Evolutionary conservation across 2,329 filamentous ascomycete genomes (phyloP), one percentile per base, ranked within the genome.

Genomic region (Penicillium hesseltinei): DNA sequence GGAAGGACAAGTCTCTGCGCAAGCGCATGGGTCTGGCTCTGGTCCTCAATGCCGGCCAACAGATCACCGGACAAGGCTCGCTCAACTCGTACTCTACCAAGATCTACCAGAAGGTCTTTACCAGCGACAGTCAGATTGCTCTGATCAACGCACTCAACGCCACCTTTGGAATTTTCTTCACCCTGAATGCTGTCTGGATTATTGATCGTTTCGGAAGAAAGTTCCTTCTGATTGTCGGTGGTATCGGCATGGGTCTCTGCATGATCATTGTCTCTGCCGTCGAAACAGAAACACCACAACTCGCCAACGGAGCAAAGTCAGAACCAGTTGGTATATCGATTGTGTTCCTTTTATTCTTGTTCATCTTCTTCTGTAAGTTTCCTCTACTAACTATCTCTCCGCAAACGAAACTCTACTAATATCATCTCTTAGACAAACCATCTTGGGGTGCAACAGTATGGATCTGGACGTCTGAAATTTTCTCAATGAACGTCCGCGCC

Each of bases 91-190:
- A 90, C 79, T 87, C 83, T 21, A 88, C 87, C n/a, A 83, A 84
- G 64, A 88, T 90, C 67, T 90, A 90, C 78, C 84, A 88, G 75
- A 86, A 88, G 69, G 82, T 90, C 25, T 90, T 87, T 78, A 80
- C 76, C 25, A 79, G 74, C 53, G 75, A 73, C 54, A 76, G 81
- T 49, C 85, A 81, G 23, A 89, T 90, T 69, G 85, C 86, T 61
- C 78, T 90, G 33, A 90, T 90, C 78, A 90, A 90, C 70, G 88
- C 88, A 4, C 78, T 90, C 53, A 90, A 90, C 70, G 87, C 87
- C 40, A 90, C 87, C 6, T 88, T 86, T 63, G 86, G 86, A 56
- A 90, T 90, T 61, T 59, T 90, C 23, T 90, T 90, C 74, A 90
- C 88, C 0, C 78, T 90, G 44, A 90, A 89, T 63, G 87, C 88